Percentiles rank a stretch among this genome's conserved stretches.
These are phyloP conservation scores for Lipomyces yamadae DNA, from an alignment of 805 yeast genomes.

Conservation along the genomic window DNA sequence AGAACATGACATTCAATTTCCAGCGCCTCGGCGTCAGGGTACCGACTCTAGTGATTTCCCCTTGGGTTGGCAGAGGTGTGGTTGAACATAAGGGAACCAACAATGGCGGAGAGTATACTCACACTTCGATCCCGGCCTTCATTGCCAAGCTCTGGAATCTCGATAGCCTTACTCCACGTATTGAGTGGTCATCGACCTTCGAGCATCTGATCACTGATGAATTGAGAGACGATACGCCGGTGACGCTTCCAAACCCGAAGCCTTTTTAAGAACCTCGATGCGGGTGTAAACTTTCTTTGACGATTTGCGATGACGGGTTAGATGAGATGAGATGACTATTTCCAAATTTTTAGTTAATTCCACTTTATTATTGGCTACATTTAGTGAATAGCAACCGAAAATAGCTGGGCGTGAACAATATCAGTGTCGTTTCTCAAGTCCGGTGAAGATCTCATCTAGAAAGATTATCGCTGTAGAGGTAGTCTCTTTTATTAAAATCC, in stretches of 20 bases:
- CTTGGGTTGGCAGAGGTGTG: conserved; percentile 9
- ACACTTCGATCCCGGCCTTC: conserved; percentile 12
- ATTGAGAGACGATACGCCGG: conserved; percentile 7
- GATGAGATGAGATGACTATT: no score
- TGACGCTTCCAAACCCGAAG: neutral
- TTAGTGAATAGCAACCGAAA: no score
- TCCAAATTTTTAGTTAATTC: no score
- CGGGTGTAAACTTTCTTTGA: no score
- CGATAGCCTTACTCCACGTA: conserved; percentile 3
- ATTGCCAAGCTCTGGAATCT: conserved; percentile 9
- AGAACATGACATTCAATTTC: conserved; percentile 9
- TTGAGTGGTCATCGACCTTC: conserved; percentile 13
- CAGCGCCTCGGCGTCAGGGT: conserved; percentile 14
- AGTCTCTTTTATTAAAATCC: no score
- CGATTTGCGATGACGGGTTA: no score
- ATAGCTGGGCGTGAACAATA: no score
- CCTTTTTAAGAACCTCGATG: neutral
- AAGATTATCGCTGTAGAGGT: no score
- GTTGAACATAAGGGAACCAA: conserved; percentile 6
- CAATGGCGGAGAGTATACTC: conserved; percentile 7
- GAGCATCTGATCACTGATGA: conserved; percentile 12
- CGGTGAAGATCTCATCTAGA: no score
- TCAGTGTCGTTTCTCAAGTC: no score
- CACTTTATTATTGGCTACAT: no score
- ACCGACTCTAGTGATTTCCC: conserved; percentile 8